Base-by-base conservation (phyloP, 2,329 filamentous ascomycete genomes). In the Stachybotrys echinatus region DNA sequence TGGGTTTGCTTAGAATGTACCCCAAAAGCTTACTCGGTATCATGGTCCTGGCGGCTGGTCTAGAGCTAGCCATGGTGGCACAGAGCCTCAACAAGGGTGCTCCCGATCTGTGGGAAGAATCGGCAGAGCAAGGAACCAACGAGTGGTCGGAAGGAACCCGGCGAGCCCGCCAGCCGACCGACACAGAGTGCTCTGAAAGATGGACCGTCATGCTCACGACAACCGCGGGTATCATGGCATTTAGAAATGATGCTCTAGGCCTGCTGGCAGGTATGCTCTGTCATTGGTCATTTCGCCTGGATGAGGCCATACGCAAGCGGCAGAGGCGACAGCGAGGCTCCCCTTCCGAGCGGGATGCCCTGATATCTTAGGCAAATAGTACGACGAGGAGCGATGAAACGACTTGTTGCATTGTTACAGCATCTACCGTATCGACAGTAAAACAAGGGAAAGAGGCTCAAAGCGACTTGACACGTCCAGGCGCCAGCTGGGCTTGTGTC, bases 191-290 rank as follows among this genome's bases (percentile, higher is more conserved):
- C 43, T 79, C 79, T 50, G 83, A 89, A 65, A 77, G 91, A 50
- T 96, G 89, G 88, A 88, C 84, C 20, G 85, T 96, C 0, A 95
- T 96, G 91, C 76, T 96, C 51, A 85, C 92, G 54, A 97, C 92
- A 0, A 83, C 89, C 8, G 91, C 88, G 0, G 80, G 87, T 3
- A 78, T 95, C 48, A 68, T 97, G 46, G 90, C 89, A 0, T 96
- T 95, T 61, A 87, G 84, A 65, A 97, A 96, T 62, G 92, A 95
- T 68, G 91, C 86, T 0, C 80, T 96, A 6, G 92, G 92, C 0
- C 96, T 96, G 60, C 52, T 88, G 14, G 89, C 87, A 0, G 92
- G 92, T 0, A 80, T 95, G 75, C 65, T 88, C 4, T 95, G 90
- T 65, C 83, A 92, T 67, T 85, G 79, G 69, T 81, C 83, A 0